Percentiles rank a stretch among this genome's conserved stretches.
Evolutionary conservation across 1,284 basidiomycete genomes (phyloP).

Genomic region (Athelia psychrophila): DNA sequence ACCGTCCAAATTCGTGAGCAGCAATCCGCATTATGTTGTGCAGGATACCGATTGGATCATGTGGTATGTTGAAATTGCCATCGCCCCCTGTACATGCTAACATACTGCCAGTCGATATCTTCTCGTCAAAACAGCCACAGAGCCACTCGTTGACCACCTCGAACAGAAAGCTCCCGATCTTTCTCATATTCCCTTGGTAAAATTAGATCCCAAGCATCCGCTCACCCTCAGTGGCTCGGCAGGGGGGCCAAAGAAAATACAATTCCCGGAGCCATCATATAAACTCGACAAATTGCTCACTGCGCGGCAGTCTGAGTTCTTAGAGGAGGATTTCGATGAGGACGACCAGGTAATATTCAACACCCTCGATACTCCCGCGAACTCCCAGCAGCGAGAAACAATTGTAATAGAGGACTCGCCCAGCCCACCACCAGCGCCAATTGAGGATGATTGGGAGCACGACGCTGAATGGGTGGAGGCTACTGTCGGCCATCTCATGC

Average conservation of each 20-base stretch:
- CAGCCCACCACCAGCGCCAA: neutral
- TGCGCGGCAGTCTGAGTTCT: constrained; percentile 34
- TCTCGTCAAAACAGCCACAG: constrained; percentile 39
- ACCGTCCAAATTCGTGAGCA: constrained; percentile 45
- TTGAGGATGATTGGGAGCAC: constrained; percentile 49
- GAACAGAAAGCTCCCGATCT: constrained; percentile 1
- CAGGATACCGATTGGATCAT: constrained; percentile 61
- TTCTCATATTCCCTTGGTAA: constrained; percentile 36
- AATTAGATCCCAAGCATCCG: constrained; percentile 32
- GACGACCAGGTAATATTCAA: constrained; percentile 48
- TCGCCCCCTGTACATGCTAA: constrained; percentile 1
- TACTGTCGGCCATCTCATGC: constrained; percentile 43
- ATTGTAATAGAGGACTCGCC: constrained; percentile 4
- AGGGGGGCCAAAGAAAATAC: constrained; percentile 24
- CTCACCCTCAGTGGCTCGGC: constrained; percentile 7
- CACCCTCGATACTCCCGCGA: constrained; percentile 2
- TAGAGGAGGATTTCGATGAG: constrained; percentile 39
- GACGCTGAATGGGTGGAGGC: constrained; percentile 44
- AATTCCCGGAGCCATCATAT: constrained; percentile 52
- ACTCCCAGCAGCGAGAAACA: neutral
- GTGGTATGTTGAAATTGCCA: constrained; percentile 38
- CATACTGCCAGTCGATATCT: constrained; percentile 49
- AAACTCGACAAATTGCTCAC: constrained; percentile 44
- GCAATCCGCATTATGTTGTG: constrained; percentile 52
- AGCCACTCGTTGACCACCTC: neutral